Evolutionary conservation across 129 eudicot species (phyloP).

Genomic region (sunflower (Helianthus annuus)): DNA sequence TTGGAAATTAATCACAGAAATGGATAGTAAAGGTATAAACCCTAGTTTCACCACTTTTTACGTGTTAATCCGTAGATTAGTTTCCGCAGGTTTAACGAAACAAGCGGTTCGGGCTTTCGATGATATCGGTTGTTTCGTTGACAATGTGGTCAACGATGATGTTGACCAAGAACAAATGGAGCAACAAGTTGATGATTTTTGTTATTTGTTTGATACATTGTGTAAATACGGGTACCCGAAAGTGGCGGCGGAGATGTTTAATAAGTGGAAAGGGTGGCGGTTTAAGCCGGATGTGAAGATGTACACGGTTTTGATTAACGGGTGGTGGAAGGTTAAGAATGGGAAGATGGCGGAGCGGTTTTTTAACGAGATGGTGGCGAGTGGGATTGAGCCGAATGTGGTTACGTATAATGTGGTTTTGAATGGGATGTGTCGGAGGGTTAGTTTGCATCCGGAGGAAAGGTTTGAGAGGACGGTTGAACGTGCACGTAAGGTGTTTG

Average conservation of each 20-base stretch:
- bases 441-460: conserved; percentile 82
- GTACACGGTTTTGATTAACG: conserved; percentile 68
- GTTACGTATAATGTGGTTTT: conserved; percentile 84
- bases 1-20: conserved; percentile 72
- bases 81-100: conserved; percentile 79
- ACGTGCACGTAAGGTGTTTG: conserved; percentile 68
- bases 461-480: conserved; percentile 63
- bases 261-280: conserved; percentile 51
- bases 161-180: too few relatives aligned
- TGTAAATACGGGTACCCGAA: conserved; percentile 80
- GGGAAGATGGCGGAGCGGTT: conserved; percentile 64
- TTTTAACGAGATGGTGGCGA: conserved; percentile 66
- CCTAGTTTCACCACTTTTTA: conserved; percentile 23
- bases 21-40: conserved; percentile 46
- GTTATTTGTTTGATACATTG: conserved; percentile 69
- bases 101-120: conserved; percentile 62
- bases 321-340: conserved; percentile 64
- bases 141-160: too few relatives aligned
- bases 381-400: conserved; percentile 80
- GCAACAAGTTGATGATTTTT: conserved; percentile 34
- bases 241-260: conserved; percentile 79
- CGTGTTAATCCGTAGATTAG: conserved; percentile 59
- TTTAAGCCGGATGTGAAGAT: conserved; percentile 51
- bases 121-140: conserved; percentile 70
- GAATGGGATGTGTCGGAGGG: conserved; percentile 78